Evolutionary conservation across 2,329 filamentous ascomycete species (phyloP).

Genomic region (Pleomassaria siparia): DNA sequence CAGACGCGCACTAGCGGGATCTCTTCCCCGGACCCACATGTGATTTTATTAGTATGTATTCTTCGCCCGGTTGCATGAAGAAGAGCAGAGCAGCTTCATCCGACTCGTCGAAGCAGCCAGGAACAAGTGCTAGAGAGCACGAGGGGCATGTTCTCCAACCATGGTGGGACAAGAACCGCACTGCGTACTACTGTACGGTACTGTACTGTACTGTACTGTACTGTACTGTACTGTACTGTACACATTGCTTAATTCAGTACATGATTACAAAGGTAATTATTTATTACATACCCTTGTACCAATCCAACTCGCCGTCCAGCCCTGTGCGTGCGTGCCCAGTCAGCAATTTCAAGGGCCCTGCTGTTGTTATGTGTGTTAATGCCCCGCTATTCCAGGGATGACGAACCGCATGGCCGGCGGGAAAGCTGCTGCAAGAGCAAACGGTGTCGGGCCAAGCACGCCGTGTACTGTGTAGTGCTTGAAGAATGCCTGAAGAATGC

Average conservation of each 20-base stretch:
- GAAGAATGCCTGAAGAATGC: no score
- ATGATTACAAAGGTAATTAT: no score
- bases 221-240: no score
- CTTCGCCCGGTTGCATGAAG: conserved; percentile 14
- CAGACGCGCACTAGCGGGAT: conserved; percentile 36
- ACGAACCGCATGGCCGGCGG: conserved; percentile 12
- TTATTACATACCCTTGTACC: no score
- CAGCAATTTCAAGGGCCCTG: conserved; percentile 11
- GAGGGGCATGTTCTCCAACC: conserved; percentile 7
- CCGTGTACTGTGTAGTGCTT: no score
- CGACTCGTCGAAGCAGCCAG: conserved; percentile 2
- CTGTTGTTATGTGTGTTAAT: no score
- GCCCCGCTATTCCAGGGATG: conserved; percentile 21
- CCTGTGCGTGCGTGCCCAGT: conserved; percentile 1
- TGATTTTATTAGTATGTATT: conserved; percentile 12
- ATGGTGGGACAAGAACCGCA: conserved; percentile 8
- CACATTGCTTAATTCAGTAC: no score
- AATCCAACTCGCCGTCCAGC: not conserved
- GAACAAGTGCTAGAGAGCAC: conserved; percentile 4
- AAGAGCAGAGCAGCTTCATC: conserved; percentile 5
- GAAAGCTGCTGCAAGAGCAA: conserved; percentile 10
- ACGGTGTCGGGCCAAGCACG: conserved; percentile 4
- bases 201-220: no score
- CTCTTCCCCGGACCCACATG: conserved; percentile 40
- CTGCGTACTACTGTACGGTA: not conserved